A percentile compares a stretch with the other conserved stretches of the same genome.
phyloP scores from a whole-genome alignment of 805 yeast genomes.

The Metahyphopichia silvanorum region DNA sequence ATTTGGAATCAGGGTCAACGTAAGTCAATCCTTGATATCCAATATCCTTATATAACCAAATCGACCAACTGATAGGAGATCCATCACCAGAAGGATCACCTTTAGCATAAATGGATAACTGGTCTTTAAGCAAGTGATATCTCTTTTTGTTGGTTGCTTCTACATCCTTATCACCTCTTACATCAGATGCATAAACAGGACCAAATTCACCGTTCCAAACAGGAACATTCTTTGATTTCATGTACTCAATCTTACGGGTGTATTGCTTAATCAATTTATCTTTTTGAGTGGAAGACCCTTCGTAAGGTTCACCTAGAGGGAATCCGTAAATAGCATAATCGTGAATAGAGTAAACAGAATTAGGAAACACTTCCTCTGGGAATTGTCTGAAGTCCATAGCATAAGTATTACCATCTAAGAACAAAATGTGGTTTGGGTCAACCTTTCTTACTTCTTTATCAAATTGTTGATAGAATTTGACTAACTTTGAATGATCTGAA shows the following conservation, averaged over 20 bases:
- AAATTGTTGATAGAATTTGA: constrained; percentile 33
- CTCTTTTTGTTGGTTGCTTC: constrained; percentile 37
- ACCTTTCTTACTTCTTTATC: constrained; percentile 40
- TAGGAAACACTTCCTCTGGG: constrained; percentile 36
- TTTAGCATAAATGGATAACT: constrained; percentile 37
- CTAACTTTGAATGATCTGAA: constrained; percentile 38
- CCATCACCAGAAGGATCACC: constrained; percentile 51
- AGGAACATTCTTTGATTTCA: constrained; percentile 38
- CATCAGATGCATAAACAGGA: constrained; percentile 44
- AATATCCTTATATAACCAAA: constrained; percentile 53
- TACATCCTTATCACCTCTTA: constrained; percentile 39
- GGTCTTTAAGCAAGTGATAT: constrained; percentile 43
- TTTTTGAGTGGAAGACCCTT: constrained; percentile 32
- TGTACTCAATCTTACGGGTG: constrained; percentile 42
- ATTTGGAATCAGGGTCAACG: constrained; percentile 43
- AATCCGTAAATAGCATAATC: constrained; percentile 46
- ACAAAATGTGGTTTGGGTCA: constrained; percentile 48
- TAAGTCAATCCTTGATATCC: constrained; percentile 50
- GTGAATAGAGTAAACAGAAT: constrained; percentile 49
- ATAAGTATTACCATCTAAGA: constrained; percentile 49
- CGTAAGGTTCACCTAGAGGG: constrained; percentile 36
- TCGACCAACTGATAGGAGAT: constrained; percentile 46
- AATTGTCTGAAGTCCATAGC: constrained; percentile 50
- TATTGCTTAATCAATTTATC: constrained; percentile 36
- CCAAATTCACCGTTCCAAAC: constrained; percentile 57